phyloP scores from a whole-genome alignment of 1,284 basidiomycete genomes.

The Austroboletus olivaceoglutinosus region DNA sequence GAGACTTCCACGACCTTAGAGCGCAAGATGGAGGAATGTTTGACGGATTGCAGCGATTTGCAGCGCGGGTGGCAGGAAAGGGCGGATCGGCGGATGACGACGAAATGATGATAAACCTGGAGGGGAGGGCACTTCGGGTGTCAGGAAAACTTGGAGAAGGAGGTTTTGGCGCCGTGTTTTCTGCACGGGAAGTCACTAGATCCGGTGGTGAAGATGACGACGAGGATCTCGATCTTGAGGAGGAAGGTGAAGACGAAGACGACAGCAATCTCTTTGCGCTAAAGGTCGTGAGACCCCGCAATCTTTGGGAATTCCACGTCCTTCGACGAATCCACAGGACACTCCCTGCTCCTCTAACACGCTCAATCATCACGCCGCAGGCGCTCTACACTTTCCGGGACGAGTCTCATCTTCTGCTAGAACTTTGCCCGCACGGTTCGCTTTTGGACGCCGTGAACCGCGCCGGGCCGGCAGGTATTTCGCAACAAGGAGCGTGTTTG shows the following conservation, averaged over 20 bases:
- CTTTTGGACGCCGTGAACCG: constrained; percentile 92
- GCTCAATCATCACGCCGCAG: constrained; percentile 72
- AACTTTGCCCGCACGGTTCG: constrained; percentile 89
- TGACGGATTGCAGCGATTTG: constrained; percentile 65
- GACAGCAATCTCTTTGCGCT: constrained; percentile 65
- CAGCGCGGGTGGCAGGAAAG: constrained; percentile 51
- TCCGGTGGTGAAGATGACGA: constrained; percentile 43
- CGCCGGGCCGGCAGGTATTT: constrained; percentile 64
- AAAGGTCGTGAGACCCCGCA: constrained; percentile 89
- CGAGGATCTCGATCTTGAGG: constrained; percentile 57
- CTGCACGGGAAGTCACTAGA: constrained; percentile 59
- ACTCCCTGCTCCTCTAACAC: constrained; percentile 53
- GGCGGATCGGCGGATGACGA: constrained; percentile 42
- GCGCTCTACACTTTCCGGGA: constrained; percentile 82
- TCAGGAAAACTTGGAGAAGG: constrained; percentile 93
- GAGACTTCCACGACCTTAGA: constrained; percentile 66
- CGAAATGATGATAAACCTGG: constrained; percentile 51
- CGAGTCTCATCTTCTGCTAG: constrained; percentile 89
- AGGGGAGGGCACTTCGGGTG: constrained; percentile 65
- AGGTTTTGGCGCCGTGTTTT: constrained; percentile 94
- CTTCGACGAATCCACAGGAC: constrained; percentile 75
- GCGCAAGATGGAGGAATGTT: constrained; percentile 57
- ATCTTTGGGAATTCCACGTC: constrained; percentile 92
- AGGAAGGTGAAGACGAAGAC: constrained; percentile 57
- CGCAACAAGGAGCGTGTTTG: constrained; percentile 77